Conservation (phyloP, 257 asterid genomes). For the Apocynum venetum region DNA sequence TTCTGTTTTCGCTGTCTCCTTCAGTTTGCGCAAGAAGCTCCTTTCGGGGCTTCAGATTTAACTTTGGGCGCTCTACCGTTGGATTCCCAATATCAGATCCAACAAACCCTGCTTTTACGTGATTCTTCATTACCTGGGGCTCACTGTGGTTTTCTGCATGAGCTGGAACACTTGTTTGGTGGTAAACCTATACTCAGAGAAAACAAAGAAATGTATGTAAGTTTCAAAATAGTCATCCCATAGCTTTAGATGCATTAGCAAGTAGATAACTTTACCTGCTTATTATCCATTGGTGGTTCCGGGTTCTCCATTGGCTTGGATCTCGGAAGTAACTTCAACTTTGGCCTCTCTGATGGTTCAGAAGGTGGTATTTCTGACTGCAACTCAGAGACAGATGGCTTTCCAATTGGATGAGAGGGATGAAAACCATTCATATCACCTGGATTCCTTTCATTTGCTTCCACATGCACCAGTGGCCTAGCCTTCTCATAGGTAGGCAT, state of each 20-base stretch:
- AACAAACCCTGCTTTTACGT: slow-evolving; percentile 28
- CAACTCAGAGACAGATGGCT: slow-evolving; percentile 36
- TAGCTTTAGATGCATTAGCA: background rate
- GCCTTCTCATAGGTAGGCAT: slow-evolving; percentile 40
- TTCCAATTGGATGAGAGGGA: slow-evolving; percentile 25
- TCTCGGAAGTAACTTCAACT: slow-evolving; percentile 83
- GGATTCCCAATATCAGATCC: slow-evolving; percentile 36
- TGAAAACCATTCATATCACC: slow-evolving; percentile 32
- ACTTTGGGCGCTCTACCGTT: slow-evolving; percentile 57
- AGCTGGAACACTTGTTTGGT: slow-evolving; percentile 40
- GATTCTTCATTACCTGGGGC: slow-evolving; percentile 34
- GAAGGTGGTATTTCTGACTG: slow-evolving; percentile 39
- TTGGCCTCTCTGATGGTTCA: slow-evolving; percentile 68
- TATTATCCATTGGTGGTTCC: slow-evolving; percentile 38
- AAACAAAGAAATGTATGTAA: slow-evolving; percentile 13
- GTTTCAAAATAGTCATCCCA: background rate
- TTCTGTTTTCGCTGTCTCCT: slow-evolving; percentile 45
- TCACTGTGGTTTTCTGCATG: slow-evolving; percentile 31
- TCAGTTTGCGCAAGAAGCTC: slow-evolving; percentile 50
- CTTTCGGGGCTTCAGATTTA: slow-evolving; percentile 67
- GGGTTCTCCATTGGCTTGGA: slow-evolving; percentile 72
- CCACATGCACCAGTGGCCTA: slow-evolving; percentile 33
- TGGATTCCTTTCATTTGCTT: slow-evolving; percentile 40
- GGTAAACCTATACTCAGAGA: slow-evolving; percentile 33
- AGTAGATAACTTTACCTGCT: slow-evolving; percentile 41